Conservation (phyloP, 257 asterid genomes). For the Lantana camara region DNA sequence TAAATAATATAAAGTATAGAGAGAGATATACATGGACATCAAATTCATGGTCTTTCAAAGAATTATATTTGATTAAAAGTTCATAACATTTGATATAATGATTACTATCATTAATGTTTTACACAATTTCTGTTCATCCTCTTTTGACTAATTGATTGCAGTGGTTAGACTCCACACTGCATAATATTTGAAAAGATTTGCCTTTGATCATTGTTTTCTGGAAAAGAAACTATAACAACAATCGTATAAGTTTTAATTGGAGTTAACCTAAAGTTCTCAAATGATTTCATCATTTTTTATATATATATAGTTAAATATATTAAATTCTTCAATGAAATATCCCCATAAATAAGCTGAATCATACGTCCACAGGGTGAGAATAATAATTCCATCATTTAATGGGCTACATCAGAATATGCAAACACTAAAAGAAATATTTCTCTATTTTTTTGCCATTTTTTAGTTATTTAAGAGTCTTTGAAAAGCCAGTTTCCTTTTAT, state of each 20-base stretch:
- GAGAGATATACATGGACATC: no score
- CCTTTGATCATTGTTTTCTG: conserved; percentile 25
- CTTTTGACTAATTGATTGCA: conserved; percentile 51
- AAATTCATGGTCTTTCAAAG: no score
- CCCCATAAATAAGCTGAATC: background rate
- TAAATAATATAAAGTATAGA: no score
- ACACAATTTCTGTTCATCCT: conserved; percentile 32
- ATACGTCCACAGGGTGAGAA: background rate
- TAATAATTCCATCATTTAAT: no score
- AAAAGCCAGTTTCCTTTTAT: no score
- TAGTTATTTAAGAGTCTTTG: no score
- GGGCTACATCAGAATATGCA: no score
- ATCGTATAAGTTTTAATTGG: background rate
- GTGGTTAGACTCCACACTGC: conserved; percentile 33
- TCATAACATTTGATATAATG: conserved; percentile 28
- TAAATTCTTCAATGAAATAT: background rate
- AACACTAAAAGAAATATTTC: no score
- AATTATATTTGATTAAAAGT: no score
- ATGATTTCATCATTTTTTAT: background rate
- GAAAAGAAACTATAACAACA: background rate
- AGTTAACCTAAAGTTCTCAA: background rate
- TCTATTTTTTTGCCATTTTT: no score
- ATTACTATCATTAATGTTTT: conserved; percentile 37
- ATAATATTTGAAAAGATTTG: conserved; percentile 13
- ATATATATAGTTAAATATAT: background rate